Conservation (phyloP, 768 basidiomycete species). For the Phanerodontia chrysosporium region DNA sequence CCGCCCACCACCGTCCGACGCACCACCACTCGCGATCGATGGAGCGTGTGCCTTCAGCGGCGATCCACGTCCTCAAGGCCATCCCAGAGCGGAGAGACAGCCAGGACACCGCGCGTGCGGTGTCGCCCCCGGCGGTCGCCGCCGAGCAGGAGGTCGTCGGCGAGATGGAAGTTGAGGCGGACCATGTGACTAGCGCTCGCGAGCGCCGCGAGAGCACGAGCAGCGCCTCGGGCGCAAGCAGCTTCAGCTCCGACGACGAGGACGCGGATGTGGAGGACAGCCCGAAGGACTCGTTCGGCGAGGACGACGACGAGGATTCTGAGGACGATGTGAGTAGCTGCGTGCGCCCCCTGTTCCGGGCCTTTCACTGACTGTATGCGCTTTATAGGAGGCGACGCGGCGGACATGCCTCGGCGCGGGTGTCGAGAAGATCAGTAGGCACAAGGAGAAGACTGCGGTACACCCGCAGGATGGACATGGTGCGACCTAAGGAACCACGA, state of each 20-base stretch:
- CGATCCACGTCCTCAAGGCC: neutral
- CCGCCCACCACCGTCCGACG: constrained; percentile 21
- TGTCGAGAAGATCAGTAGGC: constrained; percentile 46
- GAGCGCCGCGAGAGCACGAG: constrained; percentile 15
- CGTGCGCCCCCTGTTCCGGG: neutral
- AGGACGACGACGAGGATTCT: constrained; percentile 18
- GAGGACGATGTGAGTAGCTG: constrained; percentile 19
- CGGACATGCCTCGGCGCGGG: constrained; percentile 34
- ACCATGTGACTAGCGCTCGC: constrained; percentile 12
- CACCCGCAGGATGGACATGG: constrained; percentile 8
- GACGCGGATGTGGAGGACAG: constrained; percentile 27
- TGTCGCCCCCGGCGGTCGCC: neutral
- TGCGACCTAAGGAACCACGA: neutral
- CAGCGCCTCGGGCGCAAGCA: constrained; percentile 19
- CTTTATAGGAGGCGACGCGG: constrained; percentile 8
- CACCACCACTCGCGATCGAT: neutral
- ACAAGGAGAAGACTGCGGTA: constrained; percentile 24
- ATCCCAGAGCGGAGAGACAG: constrained; percentile 20
- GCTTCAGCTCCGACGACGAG: constrained; percentile 24
- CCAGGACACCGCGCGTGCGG: constrained; percentile 21
- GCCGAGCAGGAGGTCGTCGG: constrained; percentile 17
- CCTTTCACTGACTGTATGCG: neutral
- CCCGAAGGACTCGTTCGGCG: constrained; percentile 18
- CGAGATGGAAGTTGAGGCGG: constrained; percentile 16
- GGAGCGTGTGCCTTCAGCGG: constrained; percentile 7